Base-by-base conservation (phyloP, 2,329 filamentous ascomycete species). In the Achaetomium macrosporum region DNA sequence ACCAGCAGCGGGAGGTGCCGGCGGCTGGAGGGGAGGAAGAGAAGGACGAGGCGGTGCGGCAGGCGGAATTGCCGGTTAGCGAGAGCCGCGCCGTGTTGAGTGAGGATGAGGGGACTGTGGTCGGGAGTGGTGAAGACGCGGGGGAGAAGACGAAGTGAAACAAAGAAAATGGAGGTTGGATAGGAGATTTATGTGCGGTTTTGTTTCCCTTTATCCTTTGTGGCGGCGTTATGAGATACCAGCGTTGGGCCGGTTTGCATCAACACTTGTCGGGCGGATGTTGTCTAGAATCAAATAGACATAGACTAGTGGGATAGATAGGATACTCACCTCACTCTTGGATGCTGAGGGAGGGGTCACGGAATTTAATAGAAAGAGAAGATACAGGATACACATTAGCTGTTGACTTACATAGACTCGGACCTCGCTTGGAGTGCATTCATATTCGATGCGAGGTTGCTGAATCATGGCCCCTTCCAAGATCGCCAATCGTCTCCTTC, bases 31-130 rank as follows among this genome's bases (percentile, higher is more conserved):
- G 8, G 10, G 16, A 6, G 10, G 16, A 7, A 8, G 17, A 19
- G 31, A 3, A 13, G 10, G 43, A 53, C 48, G 42, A 44, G 47
- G 50, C 41, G 35, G 36, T 19, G 20, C 25, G 15, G 50, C 41
- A 37, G 48, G 29, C 1, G 35, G 12, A 15, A 2, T 11, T 45
- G 35, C 54, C 44, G 35, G 51, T 48, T 4, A 46, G 31, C 17
- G 47, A 51, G 44, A 51, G 50, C 29, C 30, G 44, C 31, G 49
- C 17, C 30, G 49, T 56, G 41, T 39, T 53, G 42, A 59, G 57
- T 19, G 59, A 61, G 36, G 53, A 59, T 45, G 59, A 61, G 53
- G 51, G 50, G 29, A 59, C 56, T n/a, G 45, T 60, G 30, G 40
- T 52, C 8, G 52, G 50, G 17, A 44, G 44, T 17, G 48, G 42